Evolutionary conservation across 2,329 filamentous ascomycete species (phyloP).

Genomic region (Colletotrichum limetticola): DNA sequence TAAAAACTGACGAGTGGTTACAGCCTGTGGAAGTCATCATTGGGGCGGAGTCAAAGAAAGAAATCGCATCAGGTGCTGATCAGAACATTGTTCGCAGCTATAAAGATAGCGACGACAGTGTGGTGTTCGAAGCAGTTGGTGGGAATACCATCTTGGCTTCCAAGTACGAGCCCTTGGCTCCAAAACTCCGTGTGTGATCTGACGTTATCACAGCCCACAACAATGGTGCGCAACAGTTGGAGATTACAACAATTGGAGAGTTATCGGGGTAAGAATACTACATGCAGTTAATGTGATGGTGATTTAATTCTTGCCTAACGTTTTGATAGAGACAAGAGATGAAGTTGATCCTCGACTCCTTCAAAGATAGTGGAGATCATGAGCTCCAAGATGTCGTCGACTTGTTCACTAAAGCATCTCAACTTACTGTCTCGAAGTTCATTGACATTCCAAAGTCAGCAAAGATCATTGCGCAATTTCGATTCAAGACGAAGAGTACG

Average conservation of each 20-base stretch:
- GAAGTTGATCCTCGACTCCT: background rate
- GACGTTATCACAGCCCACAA: background rate
- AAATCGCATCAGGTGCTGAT: background rate
- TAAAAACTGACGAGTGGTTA: background rate
- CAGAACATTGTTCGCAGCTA: background rate
- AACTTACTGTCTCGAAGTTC: background rate
- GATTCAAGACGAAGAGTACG: background rate
- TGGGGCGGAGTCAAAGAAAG: background rate
- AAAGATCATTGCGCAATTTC: constrained; percentile 6
- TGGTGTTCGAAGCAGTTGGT: constrained; percentile 19
- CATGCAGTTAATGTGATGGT: accelerated
- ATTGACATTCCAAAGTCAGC: constrained; percentile 3
- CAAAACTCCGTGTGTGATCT: background rate
- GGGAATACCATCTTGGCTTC: constrained; percentile 25
- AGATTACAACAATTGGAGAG: constrained; percentile 14
- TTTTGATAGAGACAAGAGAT: background rate
- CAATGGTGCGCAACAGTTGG: constrained; percentile 16
- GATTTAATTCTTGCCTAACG: background rate
- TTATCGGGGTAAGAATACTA: constrained; percentile 2
- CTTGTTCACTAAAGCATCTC: background rate
- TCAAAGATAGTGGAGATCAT: background rate
- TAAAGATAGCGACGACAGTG: background rate
- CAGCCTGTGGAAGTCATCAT: background rate
- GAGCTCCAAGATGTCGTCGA: background rate
- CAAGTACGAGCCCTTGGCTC: background rate